Conservation (phyloP, 305 asterid genomes). For the Ajuga reptans region DNA sequence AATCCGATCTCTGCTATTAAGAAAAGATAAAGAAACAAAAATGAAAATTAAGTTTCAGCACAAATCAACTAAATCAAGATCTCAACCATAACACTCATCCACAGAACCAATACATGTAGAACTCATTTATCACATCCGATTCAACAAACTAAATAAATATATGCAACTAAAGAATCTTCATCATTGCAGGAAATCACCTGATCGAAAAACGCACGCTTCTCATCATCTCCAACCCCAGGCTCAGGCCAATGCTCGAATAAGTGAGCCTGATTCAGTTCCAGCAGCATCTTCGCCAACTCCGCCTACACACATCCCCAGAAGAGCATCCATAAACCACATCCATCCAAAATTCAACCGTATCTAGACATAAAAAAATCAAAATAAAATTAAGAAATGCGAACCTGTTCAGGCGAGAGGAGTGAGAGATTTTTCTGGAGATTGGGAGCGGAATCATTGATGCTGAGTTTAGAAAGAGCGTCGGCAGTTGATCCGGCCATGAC, state of each 20-base stretch:
- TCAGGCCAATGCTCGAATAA: constrained; percentile 84
- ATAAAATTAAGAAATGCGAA: not conserved
- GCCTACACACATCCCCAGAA: constrained; percentile 34
- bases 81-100: not conserved
- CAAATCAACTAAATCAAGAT: constrained; percentile 9
- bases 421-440: constrained; percentile 44
- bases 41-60: not conserved
- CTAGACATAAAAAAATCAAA: not conserved
- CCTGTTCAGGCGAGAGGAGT: constrained; percentile 60
- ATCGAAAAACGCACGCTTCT: constrained; percentile 63
- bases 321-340: constrained; percentile 9
- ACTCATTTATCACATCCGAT: constrained; percentile 4
- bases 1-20: not conserved
- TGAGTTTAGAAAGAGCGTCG: constrained; percentile 34
- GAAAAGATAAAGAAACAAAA: not conserved
- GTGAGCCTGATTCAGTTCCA: constrained; percentile 66
- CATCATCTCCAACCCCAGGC: constrained; percentile 72
- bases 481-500: constrained; percentile 34
- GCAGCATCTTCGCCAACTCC: constrained; percentile 63
- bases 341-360: constrained; percentile 8
- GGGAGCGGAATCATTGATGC: constrained; percentile 31
- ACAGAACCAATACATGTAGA: not conserved
- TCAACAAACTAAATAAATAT: not conserved
- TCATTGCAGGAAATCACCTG: constrained; percentile 41
- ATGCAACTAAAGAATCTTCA: not conserved